phyloP scores from a whole-genome alignment of 768 basidiomycete species.

The Tricholoma sp. region DNA sequence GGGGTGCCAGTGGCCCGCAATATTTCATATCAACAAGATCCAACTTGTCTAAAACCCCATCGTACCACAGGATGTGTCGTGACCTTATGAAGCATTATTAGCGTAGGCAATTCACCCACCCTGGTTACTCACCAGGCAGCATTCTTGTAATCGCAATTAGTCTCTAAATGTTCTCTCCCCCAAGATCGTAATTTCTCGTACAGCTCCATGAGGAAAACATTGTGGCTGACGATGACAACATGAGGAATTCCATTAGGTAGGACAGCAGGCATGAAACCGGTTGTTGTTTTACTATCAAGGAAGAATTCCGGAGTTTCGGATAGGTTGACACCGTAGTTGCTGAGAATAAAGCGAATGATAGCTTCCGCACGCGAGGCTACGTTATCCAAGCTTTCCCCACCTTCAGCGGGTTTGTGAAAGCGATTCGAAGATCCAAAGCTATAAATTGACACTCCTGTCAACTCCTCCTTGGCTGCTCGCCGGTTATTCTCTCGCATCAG shows the following conservation, averaged over 20 bases:
- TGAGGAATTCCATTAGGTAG: background rate
- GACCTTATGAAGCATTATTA: background rate
- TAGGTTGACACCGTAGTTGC: background rate
- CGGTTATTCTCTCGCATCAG: background rate
- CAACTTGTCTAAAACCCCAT: no score
- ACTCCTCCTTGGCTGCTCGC: background rate
- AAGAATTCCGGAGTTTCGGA: no score
- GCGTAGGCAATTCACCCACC: background rate
- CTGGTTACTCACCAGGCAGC: background rate
- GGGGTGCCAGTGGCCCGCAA: background rate
- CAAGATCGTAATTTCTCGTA: no score
- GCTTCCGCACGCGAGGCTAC: background rate
- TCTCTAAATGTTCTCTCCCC: no score
- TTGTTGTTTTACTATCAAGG: no score
- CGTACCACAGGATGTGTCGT: no score
- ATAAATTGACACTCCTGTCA: background rate
- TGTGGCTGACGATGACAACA: no score
- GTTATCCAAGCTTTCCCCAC: background rate
- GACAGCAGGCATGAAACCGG: no score
- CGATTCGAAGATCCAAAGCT: background rate
- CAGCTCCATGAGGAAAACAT: no score
- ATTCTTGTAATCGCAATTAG: background rate
- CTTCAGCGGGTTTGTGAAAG: background rate
- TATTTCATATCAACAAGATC: no score
- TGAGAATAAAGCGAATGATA: background rate